Conservation (phyloP, 306 rosid genomes). For the Castanea sativa region DNA sequence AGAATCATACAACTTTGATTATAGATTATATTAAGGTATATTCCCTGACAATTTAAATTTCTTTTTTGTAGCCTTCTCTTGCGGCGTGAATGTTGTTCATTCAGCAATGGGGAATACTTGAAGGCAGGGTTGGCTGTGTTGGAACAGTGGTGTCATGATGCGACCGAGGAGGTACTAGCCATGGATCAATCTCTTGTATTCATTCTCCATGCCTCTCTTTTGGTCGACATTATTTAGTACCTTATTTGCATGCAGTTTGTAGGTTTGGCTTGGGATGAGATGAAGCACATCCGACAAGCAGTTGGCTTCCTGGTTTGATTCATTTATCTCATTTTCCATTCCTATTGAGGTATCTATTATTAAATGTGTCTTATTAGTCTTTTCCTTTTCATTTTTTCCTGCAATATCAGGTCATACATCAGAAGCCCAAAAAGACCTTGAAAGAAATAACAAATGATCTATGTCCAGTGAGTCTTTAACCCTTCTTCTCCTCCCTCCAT, state of each 20-base stretch:
- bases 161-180: slow-evolving; percentile 78
- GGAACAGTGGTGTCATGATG: slow-evolving; percentile 86
- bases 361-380: slow-evolving; percentile 9
- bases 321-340: not conserved
- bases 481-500: slow-evolving; percentile 8
- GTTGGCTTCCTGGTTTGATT: slow-evolving; percentile 87
- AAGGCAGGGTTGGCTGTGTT: slow-evolving; percentile 95
- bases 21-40: too few relatives aligned
- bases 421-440: slow-evolving; percentile 91
- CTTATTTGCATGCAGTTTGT: slow-evolving; percentile 61
- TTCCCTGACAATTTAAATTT: not conserved
- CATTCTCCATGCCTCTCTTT: not conserved
- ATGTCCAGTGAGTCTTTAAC: slow-evolving; percentile 74
- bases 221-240: slow-evolving; percentile 12
- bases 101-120: slow-evolving; percentile 96
- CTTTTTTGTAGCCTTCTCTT: slow-evolving; percentile 72
- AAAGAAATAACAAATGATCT: slow-evolving; percentile 94
- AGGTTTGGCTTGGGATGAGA: slow-evolving; percentile 95
- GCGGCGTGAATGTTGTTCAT: slow-evolving; percentile 98
- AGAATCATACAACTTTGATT: too few relatives aligned
- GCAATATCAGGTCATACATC: slow-evolving; percentile 83
- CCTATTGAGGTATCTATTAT: not conserved
- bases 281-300: slow-evolving; percentile 98
- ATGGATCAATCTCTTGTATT: slow-evolving; percentile 7
- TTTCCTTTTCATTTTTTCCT: not conserved